Evolutionary conservation across 2,329 filamentous ascomycete genomes (phyloP), one percentile per base, ranked within the genome.

Genomic region (Reticulascus tulasneorum): DNA sequence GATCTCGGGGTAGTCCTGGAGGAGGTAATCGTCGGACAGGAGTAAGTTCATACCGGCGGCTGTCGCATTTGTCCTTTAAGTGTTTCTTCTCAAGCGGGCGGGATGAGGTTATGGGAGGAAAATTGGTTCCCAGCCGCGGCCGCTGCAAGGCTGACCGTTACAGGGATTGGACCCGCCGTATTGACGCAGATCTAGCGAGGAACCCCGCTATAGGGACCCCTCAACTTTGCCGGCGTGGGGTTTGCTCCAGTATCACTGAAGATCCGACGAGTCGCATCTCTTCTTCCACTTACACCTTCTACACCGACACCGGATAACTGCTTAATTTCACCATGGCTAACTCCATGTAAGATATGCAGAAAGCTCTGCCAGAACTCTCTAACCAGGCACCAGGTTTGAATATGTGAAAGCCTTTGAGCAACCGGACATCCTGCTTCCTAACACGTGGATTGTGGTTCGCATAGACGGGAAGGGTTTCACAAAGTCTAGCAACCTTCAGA

Each of bases 381-480:
- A 17, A 29, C 23, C 32, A 42, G 30, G 38, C 47, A 52, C 37
- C 33, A 95, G 87, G 63, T 97, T 89, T 58, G 90, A 94, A 66
- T 98, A 98, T 62, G 91, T 97, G 46, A 87, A 86, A 58, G 64
- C 70, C 30, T 97, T 97, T 55, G 93, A 98, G 71, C 85, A 85
- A 54, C 67, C 81, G 7, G 89, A 96, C 55, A 64, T 65, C 29
- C 67, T 98, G 25, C 73, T 97, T 16, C 87, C 83, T 35, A 94
- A 94, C 56, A 97, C 91, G 18, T 98, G 90, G 89, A 84, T 97
- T 38, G 88, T 97, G 15, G 82, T 98, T 37, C 82, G 93, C 42
- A 82, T 98, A 53, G 93, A 98, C 63, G 93, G 93, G 17, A 77
- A 91, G 46, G 90, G 89, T 13, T 98, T 98, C 63, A 93, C 90